Evolutionary conservation across 2,329 filamentous ascomycete species (phyloP).

Genomic region (Macrophomina tecta): DNA sequence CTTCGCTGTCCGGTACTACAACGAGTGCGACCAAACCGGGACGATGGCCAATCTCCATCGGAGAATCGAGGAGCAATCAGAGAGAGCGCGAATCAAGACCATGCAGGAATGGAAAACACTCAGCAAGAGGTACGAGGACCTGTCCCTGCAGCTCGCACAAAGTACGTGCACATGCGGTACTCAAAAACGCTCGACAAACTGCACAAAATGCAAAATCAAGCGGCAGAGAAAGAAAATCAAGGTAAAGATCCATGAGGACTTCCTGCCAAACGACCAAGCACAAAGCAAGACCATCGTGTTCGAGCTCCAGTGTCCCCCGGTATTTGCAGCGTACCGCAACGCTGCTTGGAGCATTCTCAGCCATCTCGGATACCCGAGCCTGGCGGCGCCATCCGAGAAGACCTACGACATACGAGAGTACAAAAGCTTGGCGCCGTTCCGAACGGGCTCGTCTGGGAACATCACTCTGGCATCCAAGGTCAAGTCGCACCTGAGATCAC

Average conservation of each 20-base stretch:
- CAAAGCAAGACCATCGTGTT: slow-evolving; percentile 57
- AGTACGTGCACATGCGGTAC: slow-evolving; percentile 37
- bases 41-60: slow-evolving; percentile 45
- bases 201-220: slow-evolving; percentile 53
- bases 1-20: slow-evolving; percentile 56
- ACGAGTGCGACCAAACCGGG: slow-evolving; percentile 37
- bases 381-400: slow-evolving; percentile 29
- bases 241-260: slow-evolving; percentile 58
- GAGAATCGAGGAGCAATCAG: slow-evolving; percentile 35
- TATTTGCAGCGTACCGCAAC: slow-evolving; percentile 58
- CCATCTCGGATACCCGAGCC: slow-evolving; percentile 40
- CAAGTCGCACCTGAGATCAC: slow-evolving; percentile 56
- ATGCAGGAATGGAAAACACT: slow-evolving; percentile 46
- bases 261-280: slow-evolving; percentile 49
- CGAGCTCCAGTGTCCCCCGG: slow-evolving; percentile 55
- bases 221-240: slow-evolving; percentile 45
- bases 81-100: slow-evolving; percentile 47
- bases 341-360: slow-evolving; percentile 57
- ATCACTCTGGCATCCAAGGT: slow-evolving; percentile 53
- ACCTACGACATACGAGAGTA: slow-evolving; percentile 42
- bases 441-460: slow-evolving; percentile 10
- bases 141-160: slow-evolving; percentile 43
- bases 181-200: slow-evolving; percentile 36
- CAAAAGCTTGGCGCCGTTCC: slow-evolving; percentile 38
- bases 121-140: slow-evolving; percentile 44